Percentiles rank a stretch among this genome's conserved stretches.
Evolutionary conservation across 495 filamentous ascomycete species (phyloP).

Genomic region (Amniculicola lignicola): DNA sequence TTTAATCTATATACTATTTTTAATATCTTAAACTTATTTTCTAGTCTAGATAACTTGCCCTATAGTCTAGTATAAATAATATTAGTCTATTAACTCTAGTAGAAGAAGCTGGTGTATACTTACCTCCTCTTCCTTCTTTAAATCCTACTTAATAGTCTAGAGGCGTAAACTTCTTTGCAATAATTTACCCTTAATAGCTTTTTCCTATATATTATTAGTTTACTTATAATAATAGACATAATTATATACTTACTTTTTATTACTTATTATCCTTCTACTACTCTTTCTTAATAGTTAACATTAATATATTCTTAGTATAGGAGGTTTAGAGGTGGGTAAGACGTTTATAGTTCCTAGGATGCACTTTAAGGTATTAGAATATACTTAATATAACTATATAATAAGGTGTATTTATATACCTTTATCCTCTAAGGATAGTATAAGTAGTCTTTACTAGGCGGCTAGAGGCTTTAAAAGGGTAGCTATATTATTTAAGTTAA

Average conservation of each 20-base stretch:
- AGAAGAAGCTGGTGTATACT: too few relatives aligned
- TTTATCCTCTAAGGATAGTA: constrained; percentile 16
- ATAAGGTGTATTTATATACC: constrained; percentile 7
- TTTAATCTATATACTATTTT: too few relatives aligned
- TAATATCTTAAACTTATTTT: too few relatives aligned
- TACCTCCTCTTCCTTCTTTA: too few relatives aligned
- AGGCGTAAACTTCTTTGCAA: constrained; percentile 14
- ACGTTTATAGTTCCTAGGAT: constrained; percentile 12
- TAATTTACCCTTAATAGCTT: constrained; percentile 11
- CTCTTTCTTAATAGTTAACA: constrained; percentile 11
- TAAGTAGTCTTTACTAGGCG: constrained; percentile 12
- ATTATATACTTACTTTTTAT: constrained; percentile 11
- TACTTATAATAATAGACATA: constrained; percentile 5
- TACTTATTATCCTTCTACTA: constrained; percentile 13
- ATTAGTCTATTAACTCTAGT: too few relatives aligned
- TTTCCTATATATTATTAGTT: constrained; percentile 18
- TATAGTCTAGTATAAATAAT: too few relatives aligned
- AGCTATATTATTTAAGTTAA: constrained; percentile 8
- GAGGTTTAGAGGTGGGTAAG: constrained; percentile 2
- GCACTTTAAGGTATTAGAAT: constrained; percentile 14
- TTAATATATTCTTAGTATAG: constrained; percentile 9
- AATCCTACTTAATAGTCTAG: constrained; percentile 4
- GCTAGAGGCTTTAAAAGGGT: constrained; percentile 15
- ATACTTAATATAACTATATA: background rate
- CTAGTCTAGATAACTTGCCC: too few relatives aligned